phyloP scores from a whole-genome alignment of 2,329 filamentous ascomycete species.

The Taxawa tesnikishii region DNA sequence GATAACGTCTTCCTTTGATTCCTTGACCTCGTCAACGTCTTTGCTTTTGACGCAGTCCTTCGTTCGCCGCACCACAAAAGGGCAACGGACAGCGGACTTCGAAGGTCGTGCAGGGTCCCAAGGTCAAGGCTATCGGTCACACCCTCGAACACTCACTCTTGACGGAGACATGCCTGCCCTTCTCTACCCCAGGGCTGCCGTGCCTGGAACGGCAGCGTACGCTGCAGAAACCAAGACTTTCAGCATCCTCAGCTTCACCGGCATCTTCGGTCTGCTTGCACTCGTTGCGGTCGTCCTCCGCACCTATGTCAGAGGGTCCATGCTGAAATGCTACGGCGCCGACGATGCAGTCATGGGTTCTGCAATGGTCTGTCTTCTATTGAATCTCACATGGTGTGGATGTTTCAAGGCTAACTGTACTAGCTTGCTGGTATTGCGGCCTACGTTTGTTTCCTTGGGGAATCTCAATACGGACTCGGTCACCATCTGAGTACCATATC shows the following conservation, averaged over 20 bases:
- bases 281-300: slow-evolving; percentile 6
- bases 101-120: no score
- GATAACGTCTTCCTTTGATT: no score
- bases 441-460: slow-evolving; percentile 31
- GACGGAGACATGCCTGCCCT: slow-evolving; percentile 5
- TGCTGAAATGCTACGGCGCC: slow-evolving; percentile 35
- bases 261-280: slow-evolving; percentile 8
- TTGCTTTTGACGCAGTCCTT: no score
- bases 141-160: no score
- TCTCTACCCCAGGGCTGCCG: slow-evolving; percentile 1
- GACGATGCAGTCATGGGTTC: slow-evolving; percentile 37
- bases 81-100: no score
- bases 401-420: background rate
- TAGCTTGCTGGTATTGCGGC: slow-evolving; percentile 12
- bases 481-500: slow-evolving; percentile 23
- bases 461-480: slow-evolving; percentile 35
- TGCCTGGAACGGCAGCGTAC: slow-evolving; percentile 1
- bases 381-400: no score
- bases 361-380: slow-evolving; percentile 21
- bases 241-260: slow-evolving; percentile 8
- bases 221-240: slow-evolving; percentile 6
- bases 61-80: no score
- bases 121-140: no score
- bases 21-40: no score
- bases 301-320: slow-evolving; percentile 26